A percentile compares a stretch with the other conserved stretches of the same genome.
phyloP scores from a whole-genome alignment of 805 yeast genomes.

The Cyberlindnera xishuangbannaensis region DNA sequence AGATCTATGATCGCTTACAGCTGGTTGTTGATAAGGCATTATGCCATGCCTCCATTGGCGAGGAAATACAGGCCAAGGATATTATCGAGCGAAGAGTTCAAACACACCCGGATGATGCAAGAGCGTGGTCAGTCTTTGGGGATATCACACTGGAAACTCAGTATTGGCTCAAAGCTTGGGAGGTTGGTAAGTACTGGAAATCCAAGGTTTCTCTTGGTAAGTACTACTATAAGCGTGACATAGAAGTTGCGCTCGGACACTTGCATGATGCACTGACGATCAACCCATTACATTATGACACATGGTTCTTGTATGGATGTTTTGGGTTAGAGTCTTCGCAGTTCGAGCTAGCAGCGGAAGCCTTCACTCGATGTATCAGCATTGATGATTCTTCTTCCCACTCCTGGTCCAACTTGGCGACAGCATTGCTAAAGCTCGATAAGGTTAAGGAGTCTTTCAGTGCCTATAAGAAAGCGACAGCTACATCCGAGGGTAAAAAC shows the following conservation, averaged over 20 bases:
- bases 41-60: slow-evolving; percentile 83
- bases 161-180: slow-evolving; percentile 86
- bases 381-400: slow-evolving; percentile 74
- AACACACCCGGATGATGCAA: slow-evolving; percentile 64
- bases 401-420: slow-evolving; percentile 90
- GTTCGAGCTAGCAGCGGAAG: slow-evolving; percentile 79
- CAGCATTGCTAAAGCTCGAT: slow-evolving; percentile 60
- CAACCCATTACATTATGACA: slow-evolving; percentile 68
- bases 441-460: slow-evolving; percentile 75
- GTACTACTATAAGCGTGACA: slow-evolving; percentile 51
- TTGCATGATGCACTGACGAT: slow-evolving; percentile 68
- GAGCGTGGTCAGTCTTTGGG: slow-evolving; percentile 80
- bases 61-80: slow-evolving; percentile 57
- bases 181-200: slow-evolving; percentile 68
- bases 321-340: slow-evolving; percentile 70
- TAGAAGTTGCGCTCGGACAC: slow-evolving; percentile 52
- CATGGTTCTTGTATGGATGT: slow-evolving; percentile 93
- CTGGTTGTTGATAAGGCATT: slow-evolving; percentile 80
- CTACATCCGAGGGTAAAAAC: slow-evolving; percentile 62
- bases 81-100: slow-evolving; percentile 50
- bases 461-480: slow-evolving; percentile 76
- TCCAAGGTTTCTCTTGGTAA: slow-evolving; percentile 82
- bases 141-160: slow-evolving; percentile 73
- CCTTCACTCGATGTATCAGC: slow-evolving; percentile 85
- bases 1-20: slow-evolving; percentile 74